A percentile compares a stretch with the other conserved stretches of the same genome.
phyloP scores from a whole-genome alignment of 495 filamentous ascomycete genomes.

The Xylaria castorea region DNA sequence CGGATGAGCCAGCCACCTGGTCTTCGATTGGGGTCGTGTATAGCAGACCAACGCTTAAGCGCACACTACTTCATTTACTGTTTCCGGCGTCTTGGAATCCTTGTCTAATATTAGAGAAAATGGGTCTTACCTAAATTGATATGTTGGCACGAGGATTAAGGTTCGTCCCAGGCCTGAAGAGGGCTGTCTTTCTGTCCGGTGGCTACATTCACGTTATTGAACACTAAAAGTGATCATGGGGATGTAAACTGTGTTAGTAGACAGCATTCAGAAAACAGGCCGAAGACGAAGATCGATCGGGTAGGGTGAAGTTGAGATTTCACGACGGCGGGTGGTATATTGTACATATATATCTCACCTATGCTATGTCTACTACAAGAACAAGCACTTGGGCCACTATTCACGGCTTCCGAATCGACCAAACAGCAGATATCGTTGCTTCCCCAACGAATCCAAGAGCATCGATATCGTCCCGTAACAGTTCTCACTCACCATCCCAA shows the following conservation, averaged over 20 bases:
- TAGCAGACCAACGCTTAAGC: background rate
- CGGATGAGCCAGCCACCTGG: background rate
- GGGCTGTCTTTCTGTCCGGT: background rate
- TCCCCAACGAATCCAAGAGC: too few species aligned
- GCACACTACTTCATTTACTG: background rate
- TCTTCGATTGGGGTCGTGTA: background rate
- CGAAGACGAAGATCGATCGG: background rate
- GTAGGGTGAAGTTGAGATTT: too few species aligned
- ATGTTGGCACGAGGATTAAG: background rate
- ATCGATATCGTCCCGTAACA: background rate
- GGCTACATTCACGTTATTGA: background rate
- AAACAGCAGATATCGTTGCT: too few species aligned
- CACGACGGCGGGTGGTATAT: background rate
- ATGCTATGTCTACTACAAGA: background rate
- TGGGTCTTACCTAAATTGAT: background rate
- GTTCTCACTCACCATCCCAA: constrained; percentile 32
- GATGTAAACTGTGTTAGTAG: background rate
- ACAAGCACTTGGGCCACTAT: background rate
- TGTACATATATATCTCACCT: background rate
- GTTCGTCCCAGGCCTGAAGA: background rate
- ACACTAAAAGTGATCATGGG: background rate
- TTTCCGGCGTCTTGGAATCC: background rate
- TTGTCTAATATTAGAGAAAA: background rate
- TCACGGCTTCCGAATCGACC: background rate
- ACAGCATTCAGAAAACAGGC: background rate